A percentile compares a stretch with the other conserved stretches of the same genome.
These are phyloP conservation scores for Phoma herbarum DNA, from an alignment of 2,329 filamentous ascomycete species.

Conservation along the genomic window DNA sequence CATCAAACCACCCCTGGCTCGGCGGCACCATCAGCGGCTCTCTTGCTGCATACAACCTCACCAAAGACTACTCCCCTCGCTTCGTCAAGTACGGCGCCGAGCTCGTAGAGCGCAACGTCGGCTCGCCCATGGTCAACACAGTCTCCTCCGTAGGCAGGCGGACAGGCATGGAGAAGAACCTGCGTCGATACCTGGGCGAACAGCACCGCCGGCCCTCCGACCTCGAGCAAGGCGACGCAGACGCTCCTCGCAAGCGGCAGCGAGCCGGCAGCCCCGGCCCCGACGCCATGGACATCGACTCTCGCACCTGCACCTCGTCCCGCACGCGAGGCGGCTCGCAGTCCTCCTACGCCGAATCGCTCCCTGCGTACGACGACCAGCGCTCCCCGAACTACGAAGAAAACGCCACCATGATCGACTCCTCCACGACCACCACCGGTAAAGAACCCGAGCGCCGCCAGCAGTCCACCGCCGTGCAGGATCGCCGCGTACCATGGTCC, in stretches of 20 bases:
- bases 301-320: constrained; percentile 42
- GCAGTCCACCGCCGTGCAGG: constrained; percentile 39
- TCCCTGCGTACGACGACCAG: constrained; percentile 85
- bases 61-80: constrained; percentile 88
- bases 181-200: constrained; percentile 81
- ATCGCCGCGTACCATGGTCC: constrained; percentile 69
- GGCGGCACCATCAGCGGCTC: constrained; percentile 86
- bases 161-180: constrained; percentile 86
- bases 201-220: constrained; percentile 61
- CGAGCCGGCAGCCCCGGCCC: constrained; percentile 52
- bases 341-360: constrained; percentile 73
- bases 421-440: constrained; percentile 33
- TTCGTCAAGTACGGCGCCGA: constrained; percentile 89
- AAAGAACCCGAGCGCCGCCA: constrained; percentile 28
- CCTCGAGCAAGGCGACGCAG: constrained; percentile 56
- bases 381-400: constrained; percentile 79
- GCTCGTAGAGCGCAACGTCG: constrained; percentile 87
- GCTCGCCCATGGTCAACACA: constrained; percentile 81
- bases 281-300: constrained; percentile 60
- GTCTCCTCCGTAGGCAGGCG: constrained; percentile 83
- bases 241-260: constrained; percentile 53
- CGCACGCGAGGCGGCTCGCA: constrained; percentile 65
- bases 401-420: constrained; percentile 47
- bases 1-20: constrained; percentile 85
- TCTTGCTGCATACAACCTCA: constrained; percentile 82